phyloP scores from a whole-genome alignment of 78 protist genomes.

The Dictyostelium discoideum region dicty_2.7 NC_007089.4:6327001-6327500 shows the following conservation, averaged over 20 bases:
- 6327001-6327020: not conserved
- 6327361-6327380: conserved; percentile 31
- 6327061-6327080: not conserved
- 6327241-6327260: conserved; percentile 7
- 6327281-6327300: not conserved
- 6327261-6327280: not conserved
- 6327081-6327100: conserved; percentile 12
- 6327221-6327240: conserved; percentile 1
- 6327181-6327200: not conserved
- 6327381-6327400: not conserved
- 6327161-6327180: not conserved
- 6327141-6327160: not conserved
- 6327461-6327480: not conserved
- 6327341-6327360: conserved; percentile 35
- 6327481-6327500: too few relatives aligned
- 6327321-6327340: conserved; percentile 34
- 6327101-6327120: conserved; percentile 4
- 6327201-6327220: not conserved
- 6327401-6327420: not conserved
- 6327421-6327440: not conserved
- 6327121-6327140: not conserved
- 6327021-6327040: not conserved
- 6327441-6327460: not conserved
- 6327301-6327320: conserved; percentile 2
- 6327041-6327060: not conserved